phyloP scores from a whole-genome alignment of 2,329 filamentous ascomycete species.

The Hypoxylon sp. region DNA sequence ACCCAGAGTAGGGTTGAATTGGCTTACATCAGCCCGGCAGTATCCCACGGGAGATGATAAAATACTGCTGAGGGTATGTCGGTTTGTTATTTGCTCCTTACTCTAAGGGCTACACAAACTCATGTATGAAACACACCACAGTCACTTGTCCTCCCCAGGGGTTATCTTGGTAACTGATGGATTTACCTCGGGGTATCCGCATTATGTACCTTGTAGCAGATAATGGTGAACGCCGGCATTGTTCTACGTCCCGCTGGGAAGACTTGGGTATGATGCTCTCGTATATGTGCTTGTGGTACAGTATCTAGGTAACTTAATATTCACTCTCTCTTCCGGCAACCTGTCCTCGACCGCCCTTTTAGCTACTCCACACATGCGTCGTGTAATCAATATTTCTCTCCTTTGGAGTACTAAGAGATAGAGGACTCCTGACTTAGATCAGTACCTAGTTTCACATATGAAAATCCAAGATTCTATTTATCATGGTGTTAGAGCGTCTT shows the following conservation, averaged over 20 bases:
- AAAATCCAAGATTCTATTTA: not conserved
- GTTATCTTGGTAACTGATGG: not conserved
- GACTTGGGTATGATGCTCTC: not conserved
- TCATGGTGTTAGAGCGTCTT: not conserved
- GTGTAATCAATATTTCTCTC: not conserved
- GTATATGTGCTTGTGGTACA: not conserved
- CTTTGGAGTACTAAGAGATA: too few relatives aligned
- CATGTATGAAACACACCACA: not conserved
- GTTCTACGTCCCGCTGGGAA: not conserved
- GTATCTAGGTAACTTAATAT: not conserved
- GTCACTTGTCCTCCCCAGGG: not conserved
- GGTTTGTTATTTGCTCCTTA: not conserved
- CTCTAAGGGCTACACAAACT: not conserved
- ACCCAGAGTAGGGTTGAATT: not conserved
- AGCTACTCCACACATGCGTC: not conserved
- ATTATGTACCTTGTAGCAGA: not conserved
- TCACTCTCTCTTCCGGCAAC: not conserved
- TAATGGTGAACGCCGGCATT: not conserved
- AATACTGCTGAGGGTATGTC: not conserved
- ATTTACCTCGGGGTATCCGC: not conserved
- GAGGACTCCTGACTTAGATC: too few relatives aligned
- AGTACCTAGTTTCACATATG: not conserved
- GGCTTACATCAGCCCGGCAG: not conserved
- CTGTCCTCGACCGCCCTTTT: not conserved
- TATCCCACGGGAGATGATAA: not conserved